Evolutionary conservation across 352 stramenopile species (phyloP).

Genomic region (Pseudoperonospora humuli): DNA sequence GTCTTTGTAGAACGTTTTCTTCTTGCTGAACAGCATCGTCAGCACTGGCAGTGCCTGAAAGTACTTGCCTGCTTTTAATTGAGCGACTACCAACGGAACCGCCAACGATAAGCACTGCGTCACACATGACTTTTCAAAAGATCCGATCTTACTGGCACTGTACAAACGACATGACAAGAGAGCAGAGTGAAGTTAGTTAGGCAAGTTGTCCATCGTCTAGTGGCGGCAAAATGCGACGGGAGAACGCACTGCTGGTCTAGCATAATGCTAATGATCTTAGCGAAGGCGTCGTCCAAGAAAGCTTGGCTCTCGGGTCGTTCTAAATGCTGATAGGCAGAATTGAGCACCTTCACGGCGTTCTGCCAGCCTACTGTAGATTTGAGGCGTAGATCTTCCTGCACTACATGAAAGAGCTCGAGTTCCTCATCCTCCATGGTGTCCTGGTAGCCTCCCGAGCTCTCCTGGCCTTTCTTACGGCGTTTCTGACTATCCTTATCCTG

Average conservation of each 20-base stretch:
- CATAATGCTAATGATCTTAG: constrained; percentile 85
- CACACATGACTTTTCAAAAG: constrained; percentile 81
- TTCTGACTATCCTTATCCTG: constrained; percentile 53
- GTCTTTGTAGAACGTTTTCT: constrained; percentile 87
- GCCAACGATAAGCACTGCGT: constrained; percentile 66
- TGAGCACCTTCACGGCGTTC: constrained; percentile 83
- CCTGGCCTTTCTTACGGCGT: constrained; percentile 60
- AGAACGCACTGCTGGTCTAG: constrained; percentile 81
- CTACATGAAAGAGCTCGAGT: constrained; percentile 73
- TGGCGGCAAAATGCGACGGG: neutral
- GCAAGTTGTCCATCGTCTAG: too few species aligned
- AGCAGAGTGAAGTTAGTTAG: too few species aligned
- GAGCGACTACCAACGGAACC: constrained; percentile 58
- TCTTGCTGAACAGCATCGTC: constrained; percentile 86
- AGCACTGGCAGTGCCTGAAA: constrained; percentile 57
- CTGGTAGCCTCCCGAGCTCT: constrained; percentile 16
- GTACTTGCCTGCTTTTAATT: constrained; percentile 65
- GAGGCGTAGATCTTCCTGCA: constrained; percentile 77
- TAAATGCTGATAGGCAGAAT: constrained; percentile 57
- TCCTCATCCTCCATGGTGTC: constrained; percentile 80
- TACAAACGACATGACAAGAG: neutral
- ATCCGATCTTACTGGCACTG: constrained; percentile 82
- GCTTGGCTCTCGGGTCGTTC: constrained; percentile 62
- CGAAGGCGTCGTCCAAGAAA: constrained; percentile 73
- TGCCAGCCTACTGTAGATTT: constrained; percentile 88